Conservation (phyloP, 805 yeast genomes). For the Metahyphopichia silvanorum region DNA sequence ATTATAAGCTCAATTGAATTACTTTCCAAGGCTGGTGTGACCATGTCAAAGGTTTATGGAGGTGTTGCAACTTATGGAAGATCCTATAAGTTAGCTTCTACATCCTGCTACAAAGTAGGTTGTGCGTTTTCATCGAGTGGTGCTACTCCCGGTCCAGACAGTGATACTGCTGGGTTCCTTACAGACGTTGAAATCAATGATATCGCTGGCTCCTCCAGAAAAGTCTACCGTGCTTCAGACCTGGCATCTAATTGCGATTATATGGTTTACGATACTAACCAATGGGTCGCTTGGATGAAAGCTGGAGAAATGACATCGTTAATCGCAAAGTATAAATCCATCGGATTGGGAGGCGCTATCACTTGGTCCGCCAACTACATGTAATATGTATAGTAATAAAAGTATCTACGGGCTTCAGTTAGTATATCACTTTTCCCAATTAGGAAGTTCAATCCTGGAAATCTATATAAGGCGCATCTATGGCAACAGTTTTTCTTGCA, state of each 20-base stretch:
- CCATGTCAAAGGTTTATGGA: constrained; percentile 13
- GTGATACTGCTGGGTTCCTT: constrained; percentile 10
- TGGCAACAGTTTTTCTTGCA: no score
- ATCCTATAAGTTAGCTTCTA: constrained; percentile 8
- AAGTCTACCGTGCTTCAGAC: constrained; percentile 10
- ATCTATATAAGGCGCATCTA: no score
- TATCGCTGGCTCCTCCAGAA: constrained; percentile 6
- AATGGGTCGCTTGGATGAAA: constrained; percentile 15
- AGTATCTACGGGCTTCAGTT: no score
- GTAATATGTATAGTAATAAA: no score
- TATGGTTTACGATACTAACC: constrained; percentile 10
- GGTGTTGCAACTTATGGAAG: constrained; percentile 20
- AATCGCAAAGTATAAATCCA: constrained; percentile 7
- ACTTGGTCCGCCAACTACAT: constrained; percentile 13
- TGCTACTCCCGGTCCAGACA: constrained; percentile 7
- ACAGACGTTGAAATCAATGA: constrained; percentile 11
- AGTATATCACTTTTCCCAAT: no score
- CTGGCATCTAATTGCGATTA: constrained; percentile 11
- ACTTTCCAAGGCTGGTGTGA: constrained; percentile 15
- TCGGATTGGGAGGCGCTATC: constrained; percentile 14
- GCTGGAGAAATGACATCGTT: constrained; percentile 6
- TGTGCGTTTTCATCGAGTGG: constrained; percentile 10
- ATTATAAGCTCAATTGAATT: constrained; percentile 8
- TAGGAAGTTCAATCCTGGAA: no score
- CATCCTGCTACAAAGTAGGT: constrained; percentile 9